Percentiles rank a stretch among this genome's conserved stretches.
phyloP scores from a whole-genome alignment of 2,329 filamentous ascomycete species.

The Ophiostoma ips region DNA sequence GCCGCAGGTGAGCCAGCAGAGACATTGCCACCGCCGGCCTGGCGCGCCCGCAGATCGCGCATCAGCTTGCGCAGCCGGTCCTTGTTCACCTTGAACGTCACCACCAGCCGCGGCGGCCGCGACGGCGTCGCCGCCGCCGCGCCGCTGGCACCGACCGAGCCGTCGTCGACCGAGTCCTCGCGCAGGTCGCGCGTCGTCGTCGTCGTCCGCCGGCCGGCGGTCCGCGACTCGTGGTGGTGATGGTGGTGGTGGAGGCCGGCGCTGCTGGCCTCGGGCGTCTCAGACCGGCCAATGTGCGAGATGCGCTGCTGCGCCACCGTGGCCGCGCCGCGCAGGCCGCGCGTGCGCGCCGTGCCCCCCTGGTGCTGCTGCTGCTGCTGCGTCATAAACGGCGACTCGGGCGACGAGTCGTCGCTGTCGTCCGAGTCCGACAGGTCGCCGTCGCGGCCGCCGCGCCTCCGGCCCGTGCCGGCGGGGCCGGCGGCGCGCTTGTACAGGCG shows the following conservation, averaged over 20 bases:
- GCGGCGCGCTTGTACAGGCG: constrained; percentile 70
- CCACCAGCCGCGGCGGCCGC: constrained; percentile 51
- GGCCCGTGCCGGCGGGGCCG: constrained; percentile 35
- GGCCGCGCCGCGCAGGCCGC: constrained; percentile 80
- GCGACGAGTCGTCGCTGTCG: constrained; percentile 76
- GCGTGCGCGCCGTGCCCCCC: constrained; percentile 56
- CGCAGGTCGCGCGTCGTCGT: constrained; percentile 46
- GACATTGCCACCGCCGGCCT: too few relatives aligned
- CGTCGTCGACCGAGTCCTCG: constrained; percentile 31
- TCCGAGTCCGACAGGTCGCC: constrained; percentile 80
- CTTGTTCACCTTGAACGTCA: constrained; percentile 61
- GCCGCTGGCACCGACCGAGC: constrained; percentile 42
- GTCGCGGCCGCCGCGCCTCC: constrained; percentile 32
- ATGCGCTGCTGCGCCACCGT: constrained; percentile 78
- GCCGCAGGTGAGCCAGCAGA: constrained; percentile 2
- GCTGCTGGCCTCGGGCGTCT: constrained; percentile 63
- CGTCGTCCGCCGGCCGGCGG: constrained; percentile 43
- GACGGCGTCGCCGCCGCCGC: not conserved
- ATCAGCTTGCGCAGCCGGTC: constrained; percentile 57
- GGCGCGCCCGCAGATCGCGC: constrained; percentile 22
- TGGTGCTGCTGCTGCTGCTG: constrained; percentile 15
- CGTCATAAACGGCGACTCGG: constrained; percentile 65
- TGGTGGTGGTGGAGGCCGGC: constrained; percentile 55
- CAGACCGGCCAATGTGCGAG: constrained; percentile 67
- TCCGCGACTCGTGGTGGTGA: constrained; percentile 61